phyloP scores from a whole-genome alignment of 2,329 filamentous ascomycete species.

The Calonectria hawksworthii region DNA sequence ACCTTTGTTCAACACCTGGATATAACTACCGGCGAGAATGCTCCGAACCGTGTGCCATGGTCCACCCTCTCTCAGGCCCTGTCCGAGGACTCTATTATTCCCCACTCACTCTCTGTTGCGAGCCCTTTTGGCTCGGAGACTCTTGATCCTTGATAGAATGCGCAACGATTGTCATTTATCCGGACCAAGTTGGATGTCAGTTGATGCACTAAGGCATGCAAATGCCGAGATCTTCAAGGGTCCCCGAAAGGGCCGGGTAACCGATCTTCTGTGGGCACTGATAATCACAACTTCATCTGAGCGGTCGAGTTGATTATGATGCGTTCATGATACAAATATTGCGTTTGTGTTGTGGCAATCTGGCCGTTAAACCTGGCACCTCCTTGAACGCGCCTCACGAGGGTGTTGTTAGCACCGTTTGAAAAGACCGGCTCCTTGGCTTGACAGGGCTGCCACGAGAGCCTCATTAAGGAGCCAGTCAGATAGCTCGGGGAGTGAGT shows the following conservation, averaged over 20 bases:
- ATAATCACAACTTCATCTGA: background rate
- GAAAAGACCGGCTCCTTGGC: slow-evolving; percentile 12
- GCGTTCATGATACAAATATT: slow-evolving; percentile 33
- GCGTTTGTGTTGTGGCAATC: slow-evolving; percentile 11
- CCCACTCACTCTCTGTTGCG: background rate
- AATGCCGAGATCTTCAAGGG: slow-evolving; percentile 23
- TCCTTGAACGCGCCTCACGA: slow-evolving; percentile 24
- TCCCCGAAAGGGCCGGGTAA: slow-evolving; percentile 4
- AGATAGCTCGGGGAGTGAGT: slow-evolving; percentile 10
- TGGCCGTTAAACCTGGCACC: background rate
- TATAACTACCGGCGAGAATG: slow-evolving; percentile 35
- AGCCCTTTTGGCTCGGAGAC: background rate
- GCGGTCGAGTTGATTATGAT: slow-evolving; percentile 7
- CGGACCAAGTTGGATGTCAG: background rate
- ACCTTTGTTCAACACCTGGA: slow-evolving; percentile 11
- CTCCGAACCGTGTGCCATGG: slow-evolving; percentile 35
- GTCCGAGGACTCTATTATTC: background rate
- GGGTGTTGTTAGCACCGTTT: slow-evolving; percentile 22
- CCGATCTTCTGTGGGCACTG: slow-evolving; percentile 7
- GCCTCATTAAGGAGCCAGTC: slow-evolving; percentile 30
- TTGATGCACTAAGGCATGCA: slow-evolving; percentile 5
- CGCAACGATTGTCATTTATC: background rate
- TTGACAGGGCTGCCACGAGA: slow-evolving; percentile 29
- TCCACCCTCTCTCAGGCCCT: slow-evolving; percentile 1
- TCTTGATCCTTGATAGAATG: background rate